Conservation (phyloP, 805 yeast species). For the Priceomyces fermenticarens region DNA sequence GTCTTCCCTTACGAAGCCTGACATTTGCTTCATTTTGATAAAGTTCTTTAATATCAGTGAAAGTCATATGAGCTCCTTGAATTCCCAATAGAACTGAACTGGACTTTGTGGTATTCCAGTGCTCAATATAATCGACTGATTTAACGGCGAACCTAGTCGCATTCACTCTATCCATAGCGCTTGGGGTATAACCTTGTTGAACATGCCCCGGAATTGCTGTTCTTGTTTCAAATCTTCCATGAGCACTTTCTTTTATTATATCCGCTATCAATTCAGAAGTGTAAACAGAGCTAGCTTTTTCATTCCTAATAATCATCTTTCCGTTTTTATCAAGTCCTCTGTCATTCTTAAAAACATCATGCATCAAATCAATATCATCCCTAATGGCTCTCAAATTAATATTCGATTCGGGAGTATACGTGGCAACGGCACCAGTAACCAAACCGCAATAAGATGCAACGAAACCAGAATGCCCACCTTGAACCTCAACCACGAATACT, state of each 20-base stretch:
- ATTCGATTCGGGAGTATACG: slow-evolving; percentile 75
- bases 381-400: slow-evolving; percentile 58
- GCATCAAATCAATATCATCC: slow-evolving; percentile 61
- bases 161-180: slow-evolving; percentile 72
- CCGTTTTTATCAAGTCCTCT: slow-evolving; percentile 68
- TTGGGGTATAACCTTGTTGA: slow-evolving; percentile 79
- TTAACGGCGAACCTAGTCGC: slow-evolving; percentile 70
- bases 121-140: slow-evolving; percentile 68
- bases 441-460: slow-evolving; percentile 68
- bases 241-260: slow-evolving; percentile 60
- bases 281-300: slow-evolving; percentile 65
- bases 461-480: slow-evolving; percentile 83
- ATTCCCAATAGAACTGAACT: slow-evolving; percentile 65
- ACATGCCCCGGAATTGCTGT: slow-evolving; percentile 86
- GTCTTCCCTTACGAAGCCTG: slow-evolving; percentile 60
- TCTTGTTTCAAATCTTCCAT: slow-evolving; percentile 68
- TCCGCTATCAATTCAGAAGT: slow-evolving; percentile 68
- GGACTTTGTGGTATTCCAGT: slow-evolving; percentile 15
- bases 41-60: slow-evolving; percentile 53
- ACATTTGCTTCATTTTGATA: slow-evolving; percentile 63
- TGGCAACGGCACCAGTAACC: slow-evolving; percentile 69
- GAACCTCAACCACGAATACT: slow-evolving; percentile 78
- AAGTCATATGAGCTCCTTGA: slow-evolving; percentile 61
- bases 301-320: slow-evolving; percentile 64
- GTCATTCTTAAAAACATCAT: slow-evolving; percentile 56